Evolutionary conservation across 1,284 basidiomycete species (phyloP).

Genomic region (Malassezia sympodialis): DNA sequence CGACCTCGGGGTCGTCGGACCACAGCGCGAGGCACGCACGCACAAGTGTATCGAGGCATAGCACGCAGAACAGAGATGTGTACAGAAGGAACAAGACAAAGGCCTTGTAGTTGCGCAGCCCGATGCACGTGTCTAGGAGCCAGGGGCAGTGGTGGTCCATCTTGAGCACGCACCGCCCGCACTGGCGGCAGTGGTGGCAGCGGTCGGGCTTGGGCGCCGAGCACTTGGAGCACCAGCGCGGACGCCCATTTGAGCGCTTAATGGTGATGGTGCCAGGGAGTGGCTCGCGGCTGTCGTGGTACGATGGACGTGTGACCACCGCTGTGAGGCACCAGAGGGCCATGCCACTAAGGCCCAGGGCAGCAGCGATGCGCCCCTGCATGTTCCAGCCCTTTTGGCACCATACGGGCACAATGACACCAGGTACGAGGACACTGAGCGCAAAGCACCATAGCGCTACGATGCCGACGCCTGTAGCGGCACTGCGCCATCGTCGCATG

Average conservation of each 20-base stretch:
- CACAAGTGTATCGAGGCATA: conserved; percentile 1
- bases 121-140: conserved; percentile 68
- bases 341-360: conserved; percentile 1
- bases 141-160: conserved; percentile 63
- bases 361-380: neutral
- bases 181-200: conserved; percentile 65
- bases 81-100: conserved; percentile 71
- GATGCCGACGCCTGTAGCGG: neutral
- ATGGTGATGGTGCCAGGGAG: conserved; percentile 16
- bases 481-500: conserved; percentile 2
- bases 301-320: neutral
- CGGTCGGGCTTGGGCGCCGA: conserved; percentile 59
- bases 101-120: conserved; percentile 64
- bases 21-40: neutral
- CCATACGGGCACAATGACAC: conserved; percentile 6
- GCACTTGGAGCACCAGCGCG: conserved; percentile 45
- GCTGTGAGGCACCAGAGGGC: conserved; percentile 3
- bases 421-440: neutral
- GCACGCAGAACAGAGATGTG: neutral
- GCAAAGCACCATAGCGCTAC: neutral
- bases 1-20: neutral
- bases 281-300: neutral
- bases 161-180: conserved; percentile 62
- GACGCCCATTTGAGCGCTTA: conserved; percentile 29
- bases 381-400: neutral